Evolutionary conservation across 192 early-diverging fungal species (phyloP).

Genomic region (Coemansia sp.): DNA sequence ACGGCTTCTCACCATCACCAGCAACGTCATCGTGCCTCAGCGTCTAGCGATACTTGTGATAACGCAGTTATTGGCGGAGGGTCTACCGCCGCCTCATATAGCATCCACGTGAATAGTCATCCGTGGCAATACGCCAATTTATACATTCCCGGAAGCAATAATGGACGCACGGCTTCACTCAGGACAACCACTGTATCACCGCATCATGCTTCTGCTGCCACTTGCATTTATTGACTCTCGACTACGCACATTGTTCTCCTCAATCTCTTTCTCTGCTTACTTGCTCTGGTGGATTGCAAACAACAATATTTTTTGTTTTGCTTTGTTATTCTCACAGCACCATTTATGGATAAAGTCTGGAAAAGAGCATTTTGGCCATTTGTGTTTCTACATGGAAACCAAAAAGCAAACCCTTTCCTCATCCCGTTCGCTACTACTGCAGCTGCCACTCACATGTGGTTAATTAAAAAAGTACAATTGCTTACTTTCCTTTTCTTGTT

Average conservation of each 20-base stretch:
- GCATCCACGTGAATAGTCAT: constrained; percentile 2
- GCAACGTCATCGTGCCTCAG: background rate
- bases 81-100: background rate
- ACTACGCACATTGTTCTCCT: background rate
- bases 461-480: background rate
- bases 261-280: background rate
- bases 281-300: too few relatives aligned
- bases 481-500: too few relatives aligned
- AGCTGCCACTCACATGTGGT: background rate
- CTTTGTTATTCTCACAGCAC: background rate
- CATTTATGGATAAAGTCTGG: background rate
- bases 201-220: background rate
- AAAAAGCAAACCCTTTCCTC: background rate
- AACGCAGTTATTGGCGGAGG: constrained; percentile 5
- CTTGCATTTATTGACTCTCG: constrained; percentile 23
- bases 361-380: background rate
- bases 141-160: constrained; percentile 1
- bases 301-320: background rate
- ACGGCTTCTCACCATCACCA: background rate
- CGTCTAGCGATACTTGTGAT: background rate
- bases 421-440: background rate
- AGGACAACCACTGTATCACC: background rate
- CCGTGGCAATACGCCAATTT: constrained; percentile 20
- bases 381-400: too few relatives aligned
- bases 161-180: constrained; percentile 2